Percentiles rank a stretch among this genome's conserved stretches.
These are phyloP conservation scores for Suhomyces sp. DNA, from an alignment of 805 yeast genomes.

Conservation along the genomic window DNA sequence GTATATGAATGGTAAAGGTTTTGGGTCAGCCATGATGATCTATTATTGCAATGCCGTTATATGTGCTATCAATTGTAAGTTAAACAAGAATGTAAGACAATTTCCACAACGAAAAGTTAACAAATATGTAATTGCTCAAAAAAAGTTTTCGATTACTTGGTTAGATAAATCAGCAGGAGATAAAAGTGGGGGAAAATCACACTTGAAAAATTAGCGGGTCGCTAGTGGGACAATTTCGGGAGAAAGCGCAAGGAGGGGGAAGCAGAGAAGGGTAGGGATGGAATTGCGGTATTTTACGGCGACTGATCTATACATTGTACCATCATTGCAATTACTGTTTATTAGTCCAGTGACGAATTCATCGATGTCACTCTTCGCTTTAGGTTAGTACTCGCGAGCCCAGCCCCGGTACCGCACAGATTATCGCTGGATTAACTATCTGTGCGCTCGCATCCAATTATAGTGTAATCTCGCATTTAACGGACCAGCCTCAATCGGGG, in stretches of 20 bases:
- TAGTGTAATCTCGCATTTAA: neutral
- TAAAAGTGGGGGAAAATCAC: neutral
- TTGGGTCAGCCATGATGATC: constrained; percentile 2
- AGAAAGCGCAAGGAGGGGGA: neutral
- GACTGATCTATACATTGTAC: neutral
- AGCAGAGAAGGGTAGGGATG: neutral
- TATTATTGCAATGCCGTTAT: neutral
- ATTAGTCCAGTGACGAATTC: neutral
- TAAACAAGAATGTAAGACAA: neutral
- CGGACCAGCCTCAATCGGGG: neutral
- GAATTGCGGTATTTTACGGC: neutral
- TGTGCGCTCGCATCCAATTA: neutral
- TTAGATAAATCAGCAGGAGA: neutral
- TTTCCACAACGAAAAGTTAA: neutral
- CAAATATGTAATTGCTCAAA: neutral
- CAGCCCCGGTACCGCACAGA: neutral
- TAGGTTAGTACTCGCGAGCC: neutral
- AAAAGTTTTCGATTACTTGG: neutral
- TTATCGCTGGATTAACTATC: neutral
- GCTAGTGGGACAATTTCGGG: neutral
- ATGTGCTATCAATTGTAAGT: neutral
- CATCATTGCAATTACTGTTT: neutral
- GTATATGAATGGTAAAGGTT: constrained; percentile 72
- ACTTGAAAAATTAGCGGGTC: neutral
- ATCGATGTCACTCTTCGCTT: neutral